Evolutionary conservation across 805 yeast species (phyloP).

Genomic region (Suhomyces kilbournensis): DNA sequence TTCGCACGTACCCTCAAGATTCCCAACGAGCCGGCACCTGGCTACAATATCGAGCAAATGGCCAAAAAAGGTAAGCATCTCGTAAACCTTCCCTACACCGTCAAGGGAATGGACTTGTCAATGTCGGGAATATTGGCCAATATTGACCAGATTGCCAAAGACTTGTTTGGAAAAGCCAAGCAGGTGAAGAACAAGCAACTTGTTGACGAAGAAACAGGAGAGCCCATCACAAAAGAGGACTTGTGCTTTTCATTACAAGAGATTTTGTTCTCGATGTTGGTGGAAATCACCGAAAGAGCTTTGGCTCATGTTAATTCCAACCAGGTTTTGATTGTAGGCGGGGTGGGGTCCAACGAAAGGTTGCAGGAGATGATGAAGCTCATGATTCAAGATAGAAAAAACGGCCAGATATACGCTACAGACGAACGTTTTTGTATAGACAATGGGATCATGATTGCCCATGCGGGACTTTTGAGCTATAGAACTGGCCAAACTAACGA

Average conservation of each 20-base stretch:
- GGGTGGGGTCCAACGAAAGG: conserved; percentile 94
- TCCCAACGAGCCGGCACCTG: conserved; percentile 94
- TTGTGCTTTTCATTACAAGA: conserved; percentile 92
- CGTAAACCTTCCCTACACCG: conserved; percentile 89
- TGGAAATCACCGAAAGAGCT: conserved; percentile 96
- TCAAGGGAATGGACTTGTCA: conserved; percentile 96
- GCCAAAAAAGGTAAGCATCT: conserved; percentile 67
- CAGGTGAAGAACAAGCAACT: conserved; percentile 27
- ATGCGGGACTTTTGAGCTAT: conserved; percentile 86
- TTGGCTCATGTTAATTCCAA: conserved; percentile 93
- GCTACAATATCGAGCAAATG: conserved; percentile 92
- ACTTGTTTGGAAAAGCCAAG: conserved; percentile 48
- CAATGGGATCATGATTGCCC: conserved; percentile 98
- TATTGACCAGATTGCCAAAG: conserved; percentile 77
- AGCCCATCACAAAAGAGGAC: conserved; percentile 72
- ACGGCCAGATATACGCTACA: conserved; percentile 88
- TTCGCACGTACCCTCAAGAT: conserved; percentile 90
- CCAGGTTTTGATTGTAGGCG: conserved; percentile 94
- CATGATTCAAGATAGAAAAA: conserved; percentile 81
- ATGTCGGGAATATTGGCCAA: conserved; percentile 93
- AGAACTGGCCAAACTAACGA: conserved; percentile 71
- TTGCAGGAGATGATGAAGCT: conserved; percentile 95
- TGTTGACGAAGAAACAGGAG: conserved; percentile 43
- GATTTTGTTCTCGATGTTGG: conserved; percentile 90
- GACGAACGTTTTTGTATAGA: conserved; percentile 97